Percentiles rank a stretch among this genome's conserved stretches.
Evolutionary conservation across 352 stramenopile genomes (phyloP).

Genomic region (Phytophthora cajani): DNA sequence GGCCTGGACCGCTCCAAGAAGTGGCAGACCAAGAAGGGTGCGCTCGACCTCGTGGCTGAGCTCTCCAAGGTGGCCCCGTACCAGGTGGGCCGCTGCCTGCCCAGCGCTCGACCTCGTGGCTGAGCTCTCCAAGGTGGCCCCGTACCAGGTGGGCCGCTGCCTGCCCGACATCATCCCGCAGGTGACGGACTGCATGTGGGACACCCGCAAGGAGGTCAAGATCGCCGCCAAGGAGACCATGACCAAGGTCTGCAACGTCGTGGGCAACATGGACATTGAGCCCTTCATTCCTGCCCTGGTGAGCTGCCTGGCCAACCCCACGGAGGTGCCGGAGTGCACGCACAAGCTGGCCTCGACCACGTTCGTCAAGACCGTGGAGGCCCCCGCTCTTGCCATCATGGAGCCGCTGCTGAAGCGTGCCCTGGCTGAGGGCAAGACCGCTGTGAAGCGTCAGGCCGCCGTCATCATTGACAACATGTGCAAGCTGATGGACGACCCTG

Average conservation of each 20-base stretch:
- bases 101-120: conserved; percentile 95
- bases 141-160: conserved; percentile 95
- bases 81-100: conserved; percentile 95
- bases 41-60: conserved; percentile 94
- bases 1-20: conserved; percentile 88
- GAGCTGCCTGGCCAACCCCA: conserved; percentile 96
- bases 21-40: conserved; percentile 98
- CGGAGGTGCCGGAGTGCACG: conserved; percentile 98
- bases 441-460: conserved; percentile 97
- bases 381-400: conserved; percentile 96
- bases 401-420: conserved; percentile 96
- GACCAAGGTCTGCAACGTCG: conserved; percentile 95
- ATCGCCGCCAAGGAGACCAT: conserved; percentile 94
- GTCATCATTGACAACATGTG: conserved; percentile 99
- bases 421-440: conserved; percentile 95
- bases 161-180: conserved; percentile 98
- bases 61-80: conserved; percentile 94
- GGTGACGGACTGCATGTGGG: conserved; percentile 98
- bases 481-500: conserved; percentile 98
- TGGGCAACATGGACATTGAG: conserved; percentile 99
- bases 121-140: conserved; percentile 91
- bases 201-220: conserved; percentile 99
- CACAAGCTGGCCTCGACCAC: conserved; percentile 98
- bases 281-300: conserved; percentile 98
- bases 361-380: conserved; percentile 99